Evolutionary conservation across 768 basidiomycete species (phyloP), one percentile per base, ranked within the genome.

Genomic region (Cystofilobasidium macerans): DNA sequence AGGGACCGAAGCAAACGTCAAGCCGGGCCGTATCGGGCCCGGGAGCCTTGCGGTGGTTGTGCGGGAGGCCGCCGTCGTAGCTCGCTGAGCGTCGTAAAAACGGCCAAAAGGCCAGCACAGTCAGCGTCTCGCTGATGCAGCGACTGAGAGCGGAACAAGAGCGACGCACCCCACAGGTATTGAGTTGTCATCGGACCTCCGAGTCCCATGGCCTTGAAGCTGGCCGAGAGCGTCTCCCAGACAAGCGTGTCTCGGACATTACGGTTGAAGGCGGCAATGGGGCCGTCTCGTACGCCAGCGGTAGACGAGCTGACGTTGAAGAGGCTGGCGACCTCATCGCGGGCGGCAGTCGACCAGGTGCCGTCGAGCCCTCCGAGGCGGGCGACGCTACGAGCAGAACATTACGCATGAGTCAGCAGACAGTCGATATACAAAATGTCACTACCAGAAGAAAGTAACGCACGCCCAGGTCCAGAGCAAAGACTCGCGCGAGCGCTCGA

Each of bases 1-100:
- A 75, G 2, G 73, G 61, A 24, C 73, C 74, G 56, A 76, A 72
- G 66, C 76, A 76, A 30, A 69, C 65, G n/a, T 73, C 74, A 9
- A 76, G 67, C 43, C 74, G 71, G 30, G 75, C 56, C 2, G 65
- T 60, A 58, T 72, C 73, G 30, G 63, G 1, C 0, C 12, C 18
- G 18, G 12, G 32, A 18, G 35, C 28, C 14, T 26, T 36, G n/a
- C 36, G 45, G 3, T 43, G 51, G 26, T 30, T 40, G 32, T n/a
- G 53, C 2, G 65, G 65, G 2, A 67, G 61, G 26, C 42, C 28
- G 1, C 65, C 65, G 36, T 67, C 65, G 51, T 61, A 42, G 42
- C 51, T 56, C 30, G 65, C 65, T 61, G 42, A 32, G 32, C 35
- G 20, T 18, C 36, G 14, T 9, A 35, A 57, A 22, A n/a, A 14